These are phyloP conservation scores for Aphanocladium album DNA, from an alignment of 2,329 filamentous ascomycete genomes.

Conservation along the genomic window DNA sequence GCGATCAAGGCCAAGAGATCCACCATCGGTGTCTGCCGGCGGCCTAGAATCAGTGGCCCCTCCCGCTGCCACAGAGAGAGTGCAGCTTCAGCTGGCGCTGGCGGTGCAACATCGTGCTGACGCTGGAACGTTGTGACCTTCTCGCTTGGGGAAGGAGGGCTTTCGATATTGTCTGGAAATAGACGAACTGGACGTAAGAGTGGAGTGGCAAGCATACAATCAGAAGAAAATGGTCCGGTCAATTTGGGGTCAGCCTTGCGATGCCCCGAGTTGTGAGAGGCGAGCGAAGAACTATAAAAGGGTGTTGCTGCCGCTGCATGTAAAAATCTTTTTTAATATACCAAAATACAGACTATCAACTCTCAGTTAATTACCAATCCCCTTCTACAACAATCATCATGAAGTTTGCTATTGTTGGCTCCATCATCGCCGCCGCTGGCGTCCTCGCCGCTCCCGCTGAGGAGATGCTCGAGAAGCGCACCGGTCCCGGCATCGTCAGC, in stretches of 20 bases:
- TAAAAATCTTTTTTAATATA: no score
- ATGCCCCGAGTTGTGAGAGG: background rate
- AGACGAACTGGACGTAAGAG: background rate
- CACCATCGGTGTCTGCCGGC: background rate
- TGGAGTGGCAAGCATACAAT: background rate
- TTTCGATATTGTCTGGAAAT: background rate
- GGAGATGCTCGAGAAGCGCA: constrained; percentile 14
- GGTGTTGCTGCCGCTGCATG: no score
- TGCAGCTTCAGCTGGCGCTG: background rate
- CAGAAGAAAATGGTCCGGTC: background rate
- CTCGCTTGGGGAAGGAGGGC: background rate
- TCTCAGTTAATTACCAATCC: no score
- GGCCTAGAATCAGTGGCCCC: background rate
- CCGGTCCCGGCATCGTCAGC: constrained; percentile 16
- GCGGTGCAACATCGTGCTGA: constrained; percentile 2
- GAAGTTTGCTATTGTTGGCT: constrained; percentile 10
- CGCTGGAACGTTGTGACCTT: background rate
- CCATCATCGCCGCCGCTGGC: constrained; percentile 12
- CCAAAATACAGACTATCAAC: no score
- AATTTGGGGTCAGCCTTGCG: constrained; percentile 6
- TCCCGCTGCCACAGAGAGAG: background rate
- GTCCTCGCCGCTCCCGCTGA: constrained; percentile 3
- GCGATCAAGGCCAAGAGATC: constrained; percentile 12
- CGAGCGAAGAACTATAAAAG: background rate
- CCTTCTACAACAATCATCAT: background rate